Evolutionary conservation across 805 yeast genomes (phyloP), one percentile per base, ranked within the genome.

Genomic region (Candida multigemmis): DNA sequence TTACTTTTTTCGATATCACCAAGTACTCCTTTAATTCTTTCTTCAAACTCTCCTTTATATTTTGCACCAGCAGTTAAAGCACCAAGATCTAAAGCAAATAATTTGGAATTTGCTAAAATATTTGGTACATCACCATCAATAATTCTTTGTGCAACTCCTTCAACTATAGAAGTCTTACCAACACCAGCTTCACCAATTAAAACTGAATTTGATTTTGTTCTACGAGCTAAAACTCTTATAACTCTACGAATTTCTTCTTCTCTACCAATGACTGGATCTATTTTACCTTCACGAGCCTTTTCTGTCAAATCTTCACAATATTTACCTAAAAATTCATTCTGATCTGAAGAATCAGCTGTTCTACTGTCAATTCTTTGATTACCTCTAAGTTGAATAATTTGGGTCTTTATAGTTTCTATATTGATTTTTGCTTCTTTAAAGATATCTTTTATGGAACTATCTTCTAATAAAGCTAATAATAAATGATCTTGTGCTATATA

Each of bases 101-200:
- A 65, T 37, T 78, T 76, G 37, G 94, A 77, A 32, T 75, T 75
- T 34, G 82, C 81, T 39, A 91, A 65, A 36, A 89, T 84, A 14
- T 76, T 71, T 22, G 98, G 98, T 10, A 91, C 95, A 56, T 91
- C 98, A 37, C 83, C 83, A 47, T 91, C 96, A 34, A 91, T 76
- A 37, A 91, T 85, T 60, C 98, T 72, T 58, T 89, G 97, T 8
- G 98, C 97, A 31, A 91, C 96, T 46, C 97, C 98, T 61, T 91
- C 98, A 27, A 91, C 95, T 43, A 91, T 89, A 16, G 94, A 83
- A 20, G 98, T 91, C 62, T 91, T 91, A 68, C 98, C 98, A 28
- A 91, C 96, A 74, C 98, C 98, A 22, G 98, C 96, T 47, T 91
- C 98, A 68, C 98, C 98, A 45, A 91, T 86, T 34, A 91, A 61